These are phyloP conservation scores for Ajuga chamaepitys DNA, from an alignment of 257 asterid species.

Conservation along the genomic window DNA sequence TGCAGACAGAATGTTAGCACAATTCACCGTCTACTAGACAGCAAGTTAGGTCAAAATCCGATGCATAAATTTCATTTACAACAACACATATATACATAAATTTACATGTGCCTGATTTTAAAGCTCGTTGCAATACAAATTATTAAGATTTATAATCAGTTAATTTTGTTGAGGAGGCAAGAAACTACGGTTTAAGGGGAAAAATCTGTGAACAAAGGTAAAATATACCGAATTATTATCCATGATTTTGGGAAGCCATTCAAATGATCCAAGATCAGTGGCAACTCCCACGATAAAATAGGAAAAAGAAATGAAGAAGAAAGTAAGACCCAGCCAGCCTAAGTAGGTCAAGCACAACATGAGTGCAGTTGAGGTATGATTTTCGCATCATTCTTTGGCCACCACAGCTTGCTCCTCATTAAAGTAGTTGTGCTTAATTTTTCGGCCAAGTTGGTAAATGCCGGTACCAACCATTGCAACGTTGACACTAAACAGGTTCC, in stretches of 20 bases:
- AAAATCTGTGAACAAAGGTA: not conserved
- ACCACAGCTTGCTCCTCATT: constrained; percentile 47
- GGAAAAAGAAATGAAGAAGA: not conserved
- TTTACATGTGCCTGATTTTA: too few species aligned
- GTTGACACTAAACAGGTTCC: constrained; percentile 88
- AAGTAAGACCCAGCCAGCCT: not conserved
- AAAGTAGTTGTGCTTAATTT: constrained; percentile 63
- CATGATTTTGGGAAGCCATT: not conserved
- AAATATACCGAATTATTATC: constrained; percentile 8
- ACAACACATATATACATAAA: too few species aligned
- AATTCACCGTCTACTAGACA: too few species aligned
- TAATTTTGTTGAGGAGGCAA: too few species aligned
- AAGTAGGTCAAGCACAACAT: not conserved
- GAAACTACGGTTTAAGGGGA: too few species aligned
- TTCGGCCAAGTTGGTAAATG: constrained; percentile 72
- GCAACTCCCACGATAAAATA: not conserved
- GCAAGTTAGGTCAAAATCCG: too few species aligned
- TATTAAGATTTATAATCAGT: too few species aligned
- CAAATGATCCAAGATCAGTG: not conserved
- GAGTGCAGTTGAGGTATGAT: not conserved
- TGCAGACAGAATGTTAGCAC: too few species aligned
- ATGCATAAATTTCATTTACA: too few species aligned
- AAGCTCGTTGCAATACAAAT: too few species aligned
- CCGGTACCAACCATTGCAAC: constrained; percentile 92
- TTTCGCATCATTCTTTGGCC: constrained; percentile 54